A percentile compares a stretch with the other conserved stretches of the same genome.
Conservation (phyloP, 2,329 filamentous ascomycete genomes). For the Cadophora gregata region DNA sequence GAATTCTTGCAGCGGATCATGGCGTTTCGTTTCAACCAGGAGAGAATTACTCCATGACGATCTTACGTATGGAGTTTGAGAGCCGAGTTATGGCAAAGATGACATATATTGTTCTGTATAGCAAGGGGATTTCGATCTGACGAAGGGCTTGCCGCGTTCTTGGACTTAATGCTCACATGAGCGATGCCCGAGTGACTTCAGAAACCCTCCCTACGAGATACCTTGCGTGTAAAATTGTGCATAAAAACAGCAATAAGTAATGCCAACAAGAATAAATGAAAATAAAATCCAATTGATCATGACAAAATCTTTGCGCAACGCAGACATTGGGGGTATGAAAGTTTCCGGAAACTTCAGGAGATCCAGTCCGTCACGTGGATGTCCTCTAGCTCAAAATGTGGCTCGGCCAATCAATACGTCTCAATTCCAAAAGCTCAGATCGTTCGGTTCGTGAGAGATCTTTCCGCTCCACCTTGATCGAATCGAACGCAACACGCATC, state of each 20-base stretch:
- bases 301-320: background rate
- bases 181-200: background rate
- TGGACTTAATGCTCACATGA: background rate
- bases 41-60: constrained; percentile 4
- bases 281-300: background rate
- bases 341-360: constrained; percentile 2
- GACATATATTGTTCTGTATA: background rate
- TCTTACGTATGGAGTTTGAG: constrained; percentile 21
- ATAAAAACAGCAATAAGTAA: no score
- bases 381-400: constrained; percentile 11
- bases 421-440: constrained; percentile 36
- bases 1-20: background rate
- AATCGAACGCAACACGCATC: constrained; percentile 22
- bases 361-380: constrained; percentile 3
- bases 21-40: constrained; percentile 11
- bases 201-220: no score
- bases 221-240: no score
- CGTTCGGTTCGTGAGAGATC: constrained; percentile 21
- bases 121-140: background rate
- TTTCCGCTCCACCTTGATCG: constrained; percentile 21
- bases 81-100: background rate
- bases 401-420: constrained; percentile 38
- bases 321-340: background rate
- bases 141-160: background rate
- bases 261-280: background rate